Evolutionary conservation across 2,329 filamentous ascomycete genomes (phyloP).

Genomic region (Diplodia scrobiculata): DNA sequence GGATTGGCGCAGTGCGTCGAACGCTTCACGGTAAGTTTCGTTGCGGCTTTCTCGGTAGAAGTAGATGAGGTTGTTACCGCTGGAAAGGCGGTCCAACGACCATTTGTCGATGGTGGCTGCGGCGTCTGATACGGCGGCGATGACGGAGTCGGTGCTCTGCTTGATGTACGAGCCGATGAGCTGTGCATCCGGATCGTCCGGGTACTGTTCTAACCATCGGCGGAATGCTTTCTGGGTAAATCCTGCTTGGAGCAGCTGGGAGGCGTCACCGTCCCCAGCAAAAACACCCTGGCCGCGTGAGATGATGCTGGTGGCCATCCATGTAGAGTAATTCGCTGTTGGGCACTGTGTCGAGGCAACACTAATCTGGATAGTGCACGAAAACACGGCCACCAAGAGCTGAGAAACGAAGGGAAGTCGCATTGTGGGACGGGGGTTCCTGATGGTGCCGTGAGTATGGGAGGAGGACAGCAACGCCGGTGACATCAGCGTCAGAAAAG

Average conservation of each 20-base stretch:
- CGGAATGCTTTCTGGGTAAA: slow-evolving; percentile 51
- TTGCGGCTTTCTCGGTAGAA: slow-evolving; percentile 51
- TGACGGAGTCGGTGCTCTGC: slow-evolving; percentile 52
- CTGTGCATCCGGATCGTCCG: slow-evolving; percentile 48
- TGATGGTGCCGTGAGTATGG: background rate
- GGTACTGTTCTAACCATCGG: slow-evolving; percentile 52
- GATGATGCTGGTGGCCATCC: slow-evolving; percentile 56
- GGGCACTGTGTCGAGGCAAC: background rate
- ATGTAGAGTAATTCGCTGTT: slow-evolving; percentile 40
- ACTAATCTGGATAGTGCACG: background rate
- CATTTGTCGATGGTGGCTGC: slow-evolving; percentile 31
- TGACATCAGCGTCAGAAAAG: too few species aligned
- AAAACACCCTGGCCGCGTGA: slow-evolving; percentile 43
- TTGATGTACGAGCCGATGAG: slow-evolving; percentile 51
- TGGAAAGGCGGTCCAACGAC: slow-evolving; percentile 51
- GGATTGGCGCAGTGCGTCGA: slow-evolving; percentile 51
- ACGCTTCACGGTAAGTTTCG: slow-evolving; percentile 54
- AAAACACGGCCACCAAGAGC: background rate
- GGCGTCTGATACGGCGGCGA: slow-evolving; percentile 47
- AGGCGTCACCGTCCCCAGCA: slow-evolving; percentile 32
- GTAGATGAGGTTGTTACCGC: slow-evolving; percentile 56
- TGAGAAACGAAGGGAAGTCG: background rate
- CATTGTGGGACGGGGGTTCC: background rate
- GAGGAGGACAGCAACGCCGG: background rate
- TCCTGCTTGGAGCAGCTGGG: slow-evolving; percentile 42